Evolutionary conservation across 106 monocot species (phyloP), one percentile per base, ranked within the genome.

Genomic region (Dioscorea dumetorum): DNA sequence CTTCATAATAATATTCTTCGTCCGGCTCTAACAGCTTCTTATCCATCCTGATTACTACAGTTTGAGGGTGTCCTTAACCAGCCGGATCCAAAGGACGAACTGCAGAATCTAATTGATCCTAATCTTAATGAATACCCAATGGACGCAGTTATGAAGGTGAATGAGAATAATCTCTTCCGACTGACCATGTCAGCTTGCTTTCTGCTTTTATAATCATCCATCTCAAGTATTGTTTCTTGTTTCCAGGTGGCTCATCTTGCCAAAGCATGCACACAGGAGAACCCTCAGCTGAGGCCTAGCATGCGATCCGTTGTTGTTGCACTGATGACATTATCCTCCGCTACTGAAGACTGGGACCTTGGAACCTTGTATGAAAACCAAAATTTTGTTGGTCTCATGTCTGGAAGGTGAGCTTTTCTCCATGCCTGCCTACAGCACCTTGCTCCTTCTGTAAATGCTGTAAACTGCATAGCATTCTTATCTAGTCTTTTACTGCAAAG

Each of bases 291-390:
- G 35, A 79, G 97, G 63, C 97, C 97, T 16, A 92, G 64, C 78
- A 97, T 97, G 92, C 67, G 89, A 50, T 76, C 82, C 12, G 77
- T 97, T 34, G 97, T 92, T 0, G 89, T 97, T 23, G 79, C 87
- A 15, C 61, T 97, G 76, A 97, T 92, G 97, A 89, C 89, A 5
- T 69, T 92, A 22, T 92, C 92, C 19, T 84, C 88, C 13, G 67
- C 80, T 2, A 79, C 81, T 14, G 79, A 77, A 66, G 88, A 83
- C 21, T 88, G 81, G 86, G 88, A 93, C 60, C 66, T 77, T 23
- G 83, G 73, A 15, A 58, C 85, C 73, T 78, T 90, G 24, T 70
- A 80, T 52, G 80, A 83, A 23, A 78, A 83, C 48, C 78, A 82
- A 57, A 72, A 59, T 53, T 34, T 81, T 34, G 68, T 67, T 58